Percentiles rank a stretch among this genome's conserved stretches.
Conservation (phyloP, 306 rosid species). For the Quercus alba region DNA sequence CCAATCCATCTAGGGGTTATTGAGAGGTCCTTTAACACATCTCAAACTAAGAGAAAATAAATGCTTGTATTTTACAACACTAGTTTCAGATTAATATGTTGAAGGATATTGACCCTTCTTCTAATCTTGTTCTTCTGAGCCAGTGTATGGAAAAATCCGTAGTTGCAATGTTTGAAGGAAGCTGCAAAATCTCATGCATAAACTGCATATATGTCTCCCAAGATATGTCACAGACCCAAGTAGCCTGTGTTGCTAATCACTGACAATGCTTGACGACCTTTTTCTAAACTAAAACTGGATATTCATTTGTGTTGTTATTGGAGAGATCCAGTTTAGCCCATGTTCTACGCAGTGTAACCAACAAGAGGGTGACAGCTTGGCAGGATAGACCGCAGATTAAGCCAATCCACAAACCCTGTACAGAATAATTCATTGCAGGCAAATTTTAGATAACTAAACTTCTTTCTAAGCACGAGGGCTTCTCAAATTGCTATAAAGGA, state of each 20-base stretch:
- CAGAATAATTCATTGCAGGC: neutral
- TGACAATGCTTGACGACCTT: too few relatives aligned
- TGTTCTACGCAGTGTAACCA: slow-evolving; percentile 31
- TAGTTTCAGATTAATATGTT: neutral
- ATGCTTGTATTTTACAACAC: neutral
- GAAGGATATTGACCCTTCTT: neutral
- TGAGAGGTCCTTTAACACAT: neutral
- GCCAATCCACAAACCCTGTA: slow-evolving; percentile 89
- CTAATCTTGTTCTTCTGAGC: neutral
- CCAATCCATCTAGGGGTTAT: too few relatives aligned
- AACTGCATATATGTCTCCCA: neutral
- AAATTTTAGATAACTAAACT: neutral
- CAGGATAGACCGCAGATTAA: slow-evolving; percentile 61
- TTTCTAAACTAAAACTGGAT: slow-evolving; percentile 1
- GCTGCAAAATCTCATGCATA: neutral
- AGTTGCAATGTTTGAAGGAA: neutral
- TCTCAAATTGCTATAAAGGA: too few relatives aligned
- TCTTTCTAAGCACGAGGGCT: neutral
- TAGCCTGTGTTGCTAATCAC: neutral
- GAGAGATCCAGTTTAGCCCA: slow-evolving; percentile 43
- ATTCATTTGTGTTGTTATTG: slow-evolving; percentile 7
- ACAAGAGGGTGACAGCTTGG: slow-evolving; percentile 47
- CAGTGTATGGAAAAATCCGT: neutral
- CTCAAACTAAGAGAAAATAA: neutral
- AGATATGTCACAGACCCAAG: neutral